Conservation (phyloP, 2,329 filamentous ascomycete genomes). For the Colletotrichum karsti region DNA sequence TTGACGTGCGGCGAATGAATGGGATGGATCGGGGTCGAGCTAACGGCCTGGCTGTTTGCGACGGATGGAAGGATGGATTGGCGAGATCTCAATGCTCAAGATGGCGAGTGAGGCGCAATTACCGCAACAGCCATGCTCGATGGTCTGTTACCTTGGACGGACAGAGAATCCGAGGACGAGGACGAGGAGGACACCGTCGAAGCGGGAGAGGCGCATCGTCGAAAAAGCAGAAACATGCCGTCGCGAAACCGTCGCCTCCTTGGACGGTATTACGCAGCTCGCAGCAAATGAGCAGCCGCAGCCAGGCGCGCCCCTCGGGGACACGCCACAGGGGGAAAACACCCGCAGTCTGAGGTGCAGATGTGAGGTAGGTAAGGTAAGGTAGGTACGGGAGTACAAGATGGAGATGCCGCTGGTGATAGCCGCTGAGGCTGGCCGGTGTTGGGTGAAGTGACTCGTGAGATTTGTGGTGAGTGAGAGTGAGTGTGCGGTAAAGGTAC, state of each 20-base stretch:
- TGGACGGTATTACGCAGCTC: neutral
- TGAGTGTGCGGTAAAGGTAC: too few species aligned
- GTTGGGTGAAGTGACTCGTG: too few species aligned
- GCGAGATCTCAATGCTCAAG: neutral
- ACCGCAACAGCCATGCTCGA: neutral
- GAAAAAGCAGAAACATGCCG: neutral
- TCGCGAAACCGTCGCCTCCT: neutral
- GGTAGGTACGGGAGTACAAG: neutral
- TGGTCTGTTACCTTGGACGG: neutral
- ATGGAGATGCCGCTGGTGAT: neutral
- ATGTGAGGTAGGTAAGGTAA: too few species aligned
- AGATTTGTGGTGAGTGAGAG: too few species aligned
- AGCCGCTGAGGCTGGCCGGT: neutral
- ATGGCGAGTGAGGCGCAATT: neutral
- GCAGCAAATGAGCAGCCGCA: constrained; percentile 2
- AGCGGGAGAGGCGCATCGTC: neutral
- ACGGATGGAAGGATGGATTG: neutral
- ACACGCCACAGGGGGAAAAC: neutral
- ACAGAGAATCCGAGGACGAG: neutral
- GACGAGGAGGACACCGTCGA: neutral
- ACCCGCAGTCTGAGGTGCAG: neutral
- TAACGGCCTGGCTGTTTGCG: neutral
- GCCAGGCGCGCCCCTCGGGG: neutral
- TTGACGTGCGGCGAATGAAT: constrained; percentile 2
- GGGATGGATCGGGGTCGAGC: neutral